Base-by-base conservation (phyloP, 1,284 basidiomycete genomes). In the Puccinia novopanici region DNA sequence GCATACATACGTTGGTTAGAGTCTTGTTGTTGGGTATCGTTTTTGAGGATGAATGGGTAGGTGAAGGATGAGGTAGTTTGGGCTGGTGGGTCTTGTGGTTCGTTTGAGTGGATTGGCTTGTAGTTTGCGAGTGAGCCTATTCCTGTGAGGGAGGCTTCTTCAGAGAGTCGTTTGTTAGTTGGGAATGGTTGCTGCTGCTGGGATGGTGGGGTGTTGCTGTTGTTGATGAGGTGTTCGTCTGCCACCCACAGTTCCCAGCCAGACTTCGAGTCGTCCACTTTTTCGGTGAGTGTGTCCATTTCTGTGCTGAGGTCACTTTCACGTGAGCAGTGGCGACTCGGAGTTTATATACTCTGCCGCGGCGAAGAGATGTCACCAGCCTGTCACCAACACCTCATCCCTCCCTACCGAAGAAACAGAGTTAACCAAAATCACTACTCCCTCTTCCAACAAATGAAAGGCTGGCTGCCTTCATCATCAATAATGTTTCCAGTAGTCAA, bases 191-290 rank as follows among this genome's bases (percentile, higher is more conserved):
- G 30, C 30, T 57, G 50, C 15, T 45, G 27, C 55, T 57, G 42
- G 22, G 13, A 50, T 65, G 24, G 59, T 17, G 30, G 37, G 8
- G 15, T 40, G 37, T 65, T 40, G 12, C 59, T 30, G n/a, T 45
- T 52, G 27, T 65, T 80, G 55, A 74, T 73, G 27, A 80, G 63
- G 19, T 55, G 59, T 52, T 80, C 68, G 27, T 80, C 78, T 17
- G 78, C 78, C 22, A 80, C 78, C 78, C 78, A 80, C 24, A 80
- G 42, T 67, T 80, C 78, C 78, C 78, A 80, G n/a, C 78, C 78
- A 12, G 40, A 61, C 30, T 72, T 59, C 15, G 54, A 65, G 40
- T 65, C 54, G 27, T 72, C 54, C 15, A 65, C 78, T 30, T 80
- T 80, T 30, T 80, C 78, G 17, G 78, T 80, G 17, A 73, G 61